Conservation (phyloP, 345 rosid genomes). For the Mercurialis annua region DNA sequence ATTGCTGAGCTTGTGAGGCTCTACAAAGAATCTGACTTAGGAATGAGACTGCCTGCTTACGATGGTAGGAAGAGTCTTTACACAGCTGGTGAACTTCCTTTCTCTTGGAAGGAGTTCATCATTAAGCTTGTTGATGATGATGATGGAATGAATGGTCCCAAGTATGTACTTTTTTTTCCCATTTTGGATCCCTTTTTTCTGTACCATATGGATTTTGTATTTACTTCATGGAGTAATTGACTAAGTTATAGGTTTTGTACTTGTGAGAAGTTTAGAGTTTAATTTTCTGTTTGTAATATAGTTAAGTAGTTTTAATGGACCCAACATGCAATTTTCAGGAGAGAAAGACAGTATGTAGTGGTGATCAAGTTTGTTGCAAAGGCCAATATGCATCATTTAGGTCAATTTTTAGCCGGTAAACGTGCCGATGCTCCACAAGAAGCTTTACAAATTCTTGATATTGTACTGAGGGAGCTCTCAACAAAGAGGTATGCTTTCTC, state of each 20-base stretch:
- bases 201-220: conserved; percentile 5
- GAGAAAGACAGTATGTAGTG: conserved; percentile 76
- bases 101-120: conserved; percentile 76
- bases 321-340: conserved; percentile 41
- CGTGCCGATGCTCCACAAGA: conserved; percentile 91
- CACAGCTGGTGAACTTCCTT: conserved; percentile 97
- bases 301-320: conserved; percentile 10
- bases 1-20: conserved; percentile 89
- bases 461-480: conserved; percentile 86
- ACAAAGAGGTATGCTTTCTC: conserved; percentile 50
- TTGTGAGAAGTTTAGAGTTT: not conserved
- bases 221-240: not conserved
- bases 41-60: conserved; percentile 93
- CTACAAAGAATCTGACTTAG: conserved; percentile 84
- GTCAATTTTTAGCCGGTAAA: conserved; percentile 87
- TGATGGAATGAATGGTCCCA: conserved; percentile 75
- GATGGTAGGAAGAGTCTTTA: conserved; percentile 96
- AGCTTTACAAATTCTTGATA: conserved; percentile 82
- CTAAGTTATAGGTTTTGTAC: not conserved
- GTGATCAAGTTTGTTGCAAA: conserved; percentile 77
- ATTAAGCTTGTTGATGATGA: conserved; percentile 80
- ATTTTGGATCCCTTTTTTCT: not conserved
- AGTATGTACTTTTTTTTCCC: conserved; percentile 37
- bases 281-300: not conserved
- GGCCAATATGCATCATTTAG: conserved; percentile 85